Conservation (phyloP, 306 rosid genomes). For the Hylodesmum podocarpum region DNA sequence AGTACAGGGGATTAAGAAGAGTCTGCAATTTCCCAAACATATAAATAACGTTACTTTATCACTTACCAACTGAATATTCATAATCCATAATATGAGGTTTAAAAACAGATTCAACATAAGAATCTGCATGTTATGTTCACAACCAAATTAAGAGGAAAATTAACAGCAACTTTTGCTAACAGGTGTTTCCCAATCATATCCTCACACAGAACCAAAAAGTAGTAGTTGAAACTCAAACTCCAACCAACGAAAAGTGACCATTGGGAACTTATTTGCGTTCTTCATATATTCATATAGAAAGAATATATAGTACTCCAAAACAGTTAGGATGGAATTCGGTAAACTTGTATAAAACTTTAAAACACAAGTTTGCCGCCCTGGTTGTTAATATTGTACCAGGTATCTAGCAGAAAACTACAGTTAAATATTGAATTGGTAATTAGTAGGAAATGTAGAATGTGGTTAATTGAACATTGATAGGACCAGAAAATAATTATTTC, state of each 20-base stretch:
- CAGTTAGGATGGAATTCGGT: background rate
- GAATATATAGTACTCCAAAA: background rate
- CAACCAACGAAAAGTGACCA: background rate
- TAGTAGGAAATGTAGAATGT: background rate
- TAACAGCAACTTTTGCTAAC: background rate
- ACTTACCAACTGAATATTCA: background rate
- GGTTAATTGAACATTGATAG: background rate
- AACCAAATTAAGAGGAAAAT: background rate
- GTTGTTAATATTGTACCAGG: background rate
- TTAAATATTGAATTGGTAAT: constrained; percentile 3
- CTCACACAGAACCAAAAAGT: background rate
- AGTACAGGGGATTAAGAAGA: constrained; percentile 84
- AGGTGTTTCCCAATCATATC: background rate
- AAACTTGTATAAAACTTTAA: background rate
- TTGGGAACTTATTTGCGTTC: constrained; percentile 11
- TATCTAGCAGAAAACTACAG: background rate
- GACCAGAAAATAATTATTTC: background rate
- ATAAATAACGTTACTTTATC: background rate
- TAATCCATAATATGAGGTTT: constrained; percentile 10
- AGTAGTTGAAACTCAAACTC: background rate
- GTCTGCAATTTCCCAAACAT: constrained; percentile 59
- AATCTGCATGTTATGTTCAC: constrained; percentile 15
- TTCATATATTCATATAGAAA: background rate
- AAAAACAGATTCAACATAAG: background rate
- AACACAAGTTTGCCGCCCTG: background rate